Base-by-base conservation (phyloP, 2,329 filamentous ascomycete genomes). In the Colletotrichum salicis region DNA sequence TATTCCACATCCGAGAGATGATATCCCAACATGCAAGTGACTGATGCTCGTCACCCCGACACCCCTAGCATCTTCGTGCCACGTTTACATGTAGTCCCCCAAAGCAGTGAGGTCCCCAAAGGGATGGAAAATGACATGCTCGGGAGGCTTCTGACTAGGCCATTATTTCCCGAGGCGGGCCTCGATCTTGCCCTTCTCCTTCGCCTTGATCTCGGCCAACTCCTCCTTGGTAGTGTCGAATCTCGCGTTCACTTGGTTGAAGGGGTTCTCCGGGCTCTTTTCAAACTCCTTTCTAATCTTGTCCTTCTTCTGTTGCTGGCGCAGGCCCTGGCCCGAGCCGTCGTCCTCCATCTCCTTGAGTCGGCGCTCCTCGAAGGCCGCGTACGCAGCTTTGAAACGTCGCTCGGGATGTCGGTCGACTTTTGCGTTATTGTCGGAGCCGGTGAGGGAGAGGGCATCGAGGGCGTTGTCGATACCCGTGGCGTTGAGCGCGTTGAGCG, bases 381-480 rank as follows among this genome's bases (percentile, higher is more conserved):
- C 89, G 79, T 93, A 96, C 1, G 96, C 96, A 7, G 95, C 95
- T 81, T 95, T 94, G 85, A 92, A 96, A 64, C 96, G 87, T 71
- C 94, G 87, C 86, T 98, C 95, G 0, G 96, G 95, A 80, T 98
- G 95, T 64, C 91, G 88, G 80, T 99, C 96, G 71, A 99, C 82
- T 85, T 96, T 94, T 71, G 88, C 83, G 24, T 87, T 84, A 62
- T 88, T 86, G 55, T 67, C 52, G n/a, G 85, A 81, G 52, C 85
- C 82, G 19, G 88, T 86, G 64, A 98, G 82, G 2, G 90, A 91
- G 33, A 98, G 89, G 3, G 95, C 95, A 77, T 98, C 95, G 61
- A 98, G 89, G 0, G 95, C 95, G 78, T 98, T 96, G 81, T 98
- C 95, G 81, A 99, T 97, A 78, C 95, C 95, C 0, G 92, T 88